Evolutionary conservation across 108 stramenopile genomes (phyloP).

Genomic region (Pseudonitzschia multistriata): DNA sequence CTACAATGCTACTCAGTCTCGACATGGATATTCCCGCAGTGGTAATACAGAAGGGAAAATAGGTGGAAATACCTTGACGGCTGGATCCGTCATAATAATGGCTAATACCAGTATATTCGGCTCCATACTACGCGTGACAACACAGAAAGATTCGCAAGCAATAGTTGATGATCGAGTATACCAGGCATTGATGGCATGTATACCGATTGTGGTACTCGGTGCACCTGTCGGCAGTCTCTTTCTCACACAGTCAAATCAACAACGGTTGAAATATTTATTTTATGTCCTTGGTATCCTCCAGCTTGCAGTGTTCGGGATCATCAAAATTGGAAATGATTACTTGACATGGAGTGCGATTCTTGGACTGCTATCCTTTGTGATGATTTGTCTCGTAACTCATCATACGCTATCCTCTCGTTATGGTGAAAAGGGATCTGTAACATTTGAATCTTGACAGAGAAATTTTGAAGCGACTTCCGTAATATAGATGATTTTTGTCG

Average conservation of each 20-base stretch:
- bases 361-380: background rate
- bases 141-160: background rate
- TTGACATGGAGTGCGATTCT: background rate
- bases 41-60: background rate
- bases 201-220: conserved; percentile 11
- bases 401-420: background rate
- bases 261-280: conserved; percentile 7
- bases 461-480: background rate
- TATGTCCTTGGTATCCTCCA: conserved; percentile 12
- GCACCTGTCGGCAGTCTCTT: conserved; percentile 17
- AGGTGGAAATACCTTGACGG: conserved; percentile 10
- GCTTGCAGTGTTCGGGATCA: conserved; percentile 6
- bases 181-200: conserved; percentile 6
- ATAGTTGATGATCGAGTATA: conserved; percentile 7
- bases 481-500: too few relatives aligned
- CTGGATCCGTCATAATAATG: conserved; percentile 18
- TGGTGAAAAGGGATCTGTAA: background rate
- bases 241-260: background rate
- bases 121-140: conserved; percentile 9
- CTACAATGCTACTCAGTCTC: background rate
- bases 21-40: background rate
- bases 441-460: background rate
- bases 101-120: conserved; percentile 15
- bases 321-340: conserved; percentile 17
- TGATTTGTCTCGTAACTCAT: background rate